A percentile compares a stretch with the other conserved stretches of the same genome.
Evolutionary conservation across 2,329 filamentous ascomycete species (phyloP).

Genomic region (Nemania diffusa): DNA sequence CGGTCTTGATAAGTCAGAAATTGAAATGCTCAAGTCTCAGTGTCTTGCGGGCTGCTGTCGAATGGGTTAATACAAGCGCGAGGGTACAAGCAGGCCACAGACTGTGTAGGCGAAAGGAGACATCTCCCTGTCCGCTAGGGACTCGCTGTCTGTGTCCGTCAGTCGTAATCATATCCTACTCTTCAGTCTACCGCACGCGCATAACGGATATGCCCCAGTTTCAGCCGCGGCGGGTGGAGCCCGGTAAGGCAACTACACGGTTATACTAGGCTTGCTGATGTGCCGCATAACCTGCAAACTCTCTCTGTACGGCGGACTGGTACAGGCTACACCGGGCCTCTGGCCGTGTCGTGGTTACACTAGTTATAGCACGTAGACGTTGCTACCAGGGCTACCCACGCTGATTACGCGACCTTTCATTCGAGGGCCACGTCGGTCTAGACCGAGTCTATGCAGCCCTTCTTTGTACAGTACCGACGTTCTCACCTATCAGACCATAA

Average conservation of each 20-base stretch:
- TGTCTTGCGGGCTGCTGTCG: neutral
- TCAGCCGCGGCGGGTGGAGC: conserved; percentile 18
- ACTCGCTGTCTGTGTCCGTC: neutral
- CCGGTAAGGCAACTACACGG: conserved; percentile 14
- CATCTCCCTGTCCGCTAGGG: neutral
- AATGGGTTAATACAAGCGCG: conserved; percentile 4
- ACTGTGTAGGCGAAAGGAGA: neutral
- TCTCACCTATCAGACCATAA: conserved; percentile 13
- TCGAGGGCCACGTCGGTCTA: conserved; percentile 27
- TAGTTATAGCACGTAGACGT: conserved; percentile 10
- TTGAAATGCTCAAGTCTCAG: conserved; percentile 5
- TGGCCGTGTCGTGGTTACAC: conserved; percentile 28
- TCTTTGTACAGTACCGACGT: conserved; percentile 8
- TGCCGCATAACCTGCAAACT: conserved; percentile 17
- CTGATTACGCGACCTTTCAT: conserved; percentile 18
- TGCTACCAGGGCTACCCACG: conserved; percentile 21
- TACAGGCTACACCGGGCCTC: conserved; percentile 7
- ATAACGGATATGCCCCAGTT: conserved; percentile 1
- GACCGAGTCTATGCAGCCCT: conserved; percentile 32
- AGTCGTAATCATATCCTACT: neutral
- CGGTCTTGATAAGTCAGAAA: neutral
- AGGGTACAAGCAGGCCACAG: neutral
- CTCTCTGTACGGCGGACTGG: conserved; percentile 1
- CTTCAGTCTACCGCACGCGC: neutral
- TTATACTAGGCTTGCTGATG: conserved; percentile 2